phyloP scores from a whole-genome alignment of 1,284 basidiomycete species.

The Apiotrichum akiyoshidainum region DNA sequence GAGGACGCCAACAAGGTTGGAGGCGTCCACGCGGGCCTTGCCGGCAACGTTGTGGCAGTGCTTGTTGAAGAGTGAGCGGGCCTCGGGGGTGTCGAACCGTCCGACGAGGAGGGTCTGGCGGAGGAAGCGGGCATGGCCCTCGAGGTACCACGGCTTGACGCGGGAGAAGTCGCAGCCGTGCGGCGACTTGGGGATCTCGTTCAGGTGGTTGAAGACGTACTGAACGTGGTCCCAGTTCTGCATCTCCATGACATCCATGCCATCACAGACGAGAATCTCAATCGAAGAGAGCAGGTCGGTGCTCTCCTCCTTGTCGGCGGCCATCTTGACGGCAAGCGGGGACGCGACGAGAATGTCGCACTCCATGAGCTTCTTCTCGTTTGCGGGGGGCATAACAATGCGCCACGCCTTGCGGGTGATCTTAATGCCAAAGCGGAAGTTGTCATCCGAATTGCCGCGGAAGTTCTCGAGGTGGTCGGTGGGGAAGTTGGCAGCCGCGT shows the following conservation, averaged over 20 bases:
- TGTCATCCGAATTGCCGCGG: slow-evolving; percentile 95
- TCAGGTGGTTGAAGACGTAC: slow-evolving; percentile 82
- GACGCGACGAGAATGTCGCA: slow-evolving; percentile 91
- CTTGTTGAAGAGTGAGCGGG: slow-evolving; percentile 70
- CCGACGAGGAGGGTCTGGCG: slow-evolving; percentile 89
- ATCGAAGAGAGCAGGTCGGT: slow-evolving; percentile 90
- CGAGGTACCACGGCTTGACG: slow-evolving; percentile 96
- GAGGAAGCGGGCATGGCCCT: slow-evolving; percentile 75
- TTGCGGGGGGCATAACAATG: slow-evolving; percentile 64
- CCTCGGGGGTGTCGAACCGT: slow-evolving; percentile 85
- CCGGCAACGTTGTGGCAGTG: slow-evolving; percentile 78
- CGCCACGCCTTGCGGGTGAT: slow-evolving; percentile 84
- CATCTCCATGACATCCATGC: slow-evolving; percentile 90
- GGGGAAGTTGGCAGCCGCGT: slow-evolving; percentile 66
- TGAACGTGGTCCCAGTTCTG: slow-evolving; percentile 99
- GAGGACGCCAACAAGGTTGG: slow-evolving; percentile 61
- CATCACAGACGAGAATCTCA: slow-evolving; percentile 89
- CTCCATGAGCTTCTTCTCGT: slow-evolving; percentile 53
- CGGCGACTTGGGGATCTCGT: slow-evolving; percentile 85
- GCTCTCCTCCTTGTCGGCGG: slow-evolving; percentile 89
- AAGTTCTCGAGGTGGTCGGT: slow-evolving; percentile 89
- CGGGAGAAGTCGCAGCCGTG: slow-evolving; percentile 94
- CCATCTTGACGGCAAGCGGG: slow-evolving; percentile 84
- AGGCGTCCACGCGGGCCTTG: slow-evolving; percentile 65
- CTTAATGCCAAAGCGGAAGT: slow-evolving; percentile 88